A percentile compares a stretch with the other conserved stretches of the same genome.
These are phyloP conservation scores for Cetradonia linearis DNA, from an alignment of 495 filamentous ascomycete genomes.

Conservation along the genomic window DNA sequence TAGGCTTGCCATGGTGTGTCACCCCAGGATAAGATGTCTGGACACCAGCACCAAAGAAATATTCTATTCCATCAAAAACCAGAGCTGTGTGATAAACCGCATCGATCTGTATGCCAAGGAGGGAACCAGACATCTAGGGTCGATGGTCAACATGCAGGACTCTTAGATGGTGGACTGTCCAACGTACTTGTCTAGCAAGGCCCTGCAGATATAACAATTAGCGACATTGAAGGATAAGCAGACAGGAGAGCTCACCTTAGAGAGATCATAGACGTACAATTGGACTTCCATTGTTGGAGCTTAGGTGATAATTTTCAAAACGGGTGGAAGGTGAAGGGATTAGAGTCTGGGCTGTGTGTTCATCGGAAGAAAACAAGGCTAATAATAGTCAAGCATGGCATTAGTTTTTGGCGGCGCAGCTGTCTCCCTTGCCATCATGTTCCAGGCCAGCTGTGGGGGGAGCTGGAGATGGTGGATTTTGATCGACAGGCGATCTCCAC, in stretches of 20 bases:
- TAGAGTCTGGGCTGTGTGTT: too few relatives aligned
- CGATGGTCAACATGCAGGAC: background rate
- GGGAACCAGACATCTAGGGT: conserved; percentile 22
- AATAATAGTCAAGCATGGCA: background rate
- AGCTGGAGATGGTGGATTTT: too few relatives aligned
- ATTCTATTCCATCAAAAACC: conserved; percentile 66
- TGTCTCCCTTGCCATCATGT: too few relatives aligned
- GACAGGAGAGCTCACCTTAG: conserved; percentile 42
- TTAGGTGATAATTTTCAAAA: too few relatives aligned
- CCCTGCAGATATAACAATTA: conserved; percentile 27
- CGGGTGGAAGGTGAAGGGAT: too few relatives aligned
- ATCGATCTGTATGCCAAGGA: conserved; percentile 61
- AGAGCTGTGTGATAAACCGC: conserved; percentile 89
- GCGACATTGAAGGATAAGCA: conserved; percentile 7
- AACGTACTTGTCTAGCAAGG: conserved; percentile 34
- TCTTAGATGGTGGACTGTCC: background rate
- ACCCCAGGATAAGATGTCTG: conserved; percentile 67
- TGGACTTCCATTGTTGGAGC: conserved; percentile 96
- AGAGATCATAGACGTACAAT: conserved; percentile 91
- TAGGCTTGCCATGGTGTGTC: conserved; percentile 76
- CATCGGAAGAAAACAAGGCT: background rate
- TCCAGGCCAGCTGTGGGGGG: too few relatives aligned
- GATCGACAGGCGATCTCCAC: too few relatives aligned
- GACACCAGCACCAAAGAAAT: conserved; percentile 66
- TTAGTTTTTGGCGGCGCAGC: too few relatives aligned